Base-by-base conservation (phyloP, 2,329 filamentous ascomycete species). In the Hirsutella rhossiliensis region DNA sequence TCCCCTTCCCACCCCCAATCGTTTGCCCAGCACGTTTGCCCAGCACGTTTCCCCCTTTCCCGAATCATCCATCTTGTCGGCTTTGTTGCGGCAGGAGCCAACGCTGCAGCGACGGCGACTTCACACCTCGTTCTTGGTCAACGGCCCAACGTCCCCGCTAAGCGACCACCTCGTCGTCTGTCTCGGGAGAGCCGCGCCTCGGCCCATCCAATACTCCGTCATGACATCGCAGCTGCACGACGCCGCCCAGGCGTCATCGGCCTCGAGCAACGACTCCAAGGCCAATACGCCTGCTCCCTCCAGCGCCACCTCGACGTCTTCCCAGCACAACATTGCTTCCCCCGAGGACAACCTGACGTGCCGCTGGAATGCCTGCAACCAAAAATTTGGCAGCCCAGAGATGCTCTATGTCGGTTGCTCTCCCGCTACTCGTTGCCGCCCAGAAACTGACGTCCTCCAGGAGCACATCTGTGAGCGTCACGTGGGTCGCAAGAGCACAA, bases 391-490 rank as follows among this genome's bases (percentile, higher is more conserved):
- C 38, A 69, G 65, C 9, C 70, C 77, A 13, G 76, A 80, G 59
- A 62, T 64, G 46, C 73, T 81, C 53, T 81, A 81, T 57, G 76
- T 80, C 67, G 63, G 75, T 6, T 7, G 7, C 23, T 4, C 23
- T 4, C 23, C 23, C 7, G 23, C 4, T 23, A 23, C 7, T 23
- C 4, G 23, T 7, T 23, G 23, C 23, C 4, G 4, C 23, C 23
- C 4, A 23, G 4, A 4, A 9, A 4, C 29, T 38, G 39, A 38
- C 38, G 19, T 27, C 15, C 2, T 38, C 36, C 56, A 97, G 89
- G 90, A 97, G 58, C 92, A 98, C 66, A 89, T 98, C 54, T 97
- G 92, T 67, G 92, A 97, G 64, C 87, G 88, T 59, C 92, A 98
- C 73, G 89, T 98, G 62, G 92, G 92, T 52, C 87, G 92, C 67